phyloP scores from a whole-genome alignment of 2,329 filamentous ascomycete species.

The Orbilia quercus region DNA sequence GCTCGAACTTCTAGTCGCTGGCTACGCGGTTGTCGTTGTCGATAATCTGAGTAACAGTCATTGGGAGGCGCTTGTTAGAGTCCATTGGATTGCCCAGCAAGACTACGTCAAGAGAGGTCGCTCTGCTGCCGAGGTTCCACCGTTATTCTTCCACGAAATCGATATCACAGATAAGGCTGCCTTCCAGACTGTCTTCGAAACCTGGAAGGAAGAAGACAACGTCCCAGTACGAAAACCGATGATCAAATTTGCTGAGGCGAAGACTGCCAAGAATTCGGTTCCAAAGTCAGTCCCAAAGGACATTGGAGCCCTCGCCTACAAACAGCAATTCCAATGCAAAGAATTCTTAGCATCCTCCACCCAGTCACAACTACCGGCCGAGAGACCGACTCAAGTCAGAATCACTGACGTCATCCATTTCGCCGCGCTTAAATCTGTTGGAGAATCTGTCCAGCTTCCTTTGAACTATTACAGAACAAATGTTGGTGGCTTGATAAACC shows the following conservation, averaged over 20 bases:
- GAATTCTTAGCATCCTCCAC: conserved; percentile 65
- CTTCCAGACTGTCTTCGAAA: conserved; percentile 58
- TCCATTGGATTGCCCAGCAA: conserved; percentile 57
- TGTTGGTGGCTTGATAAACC: conserved; percentile 72
- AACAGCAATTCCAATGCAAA: conserved; percentile 61
- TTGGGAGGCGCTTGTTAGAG: conserved; percentile 56
- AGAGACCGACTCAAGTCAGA: conserved; percentile 64
- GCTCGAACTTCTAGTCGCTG: conserved; percentile 68
- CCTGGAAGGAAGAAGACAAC: conserved; percentile 32
- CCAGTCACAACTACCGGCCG: conserved; percentile 61
- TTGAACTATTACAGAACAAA: conserved; percentile 76
- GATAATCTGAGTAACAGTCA: conserved; percentile 66
- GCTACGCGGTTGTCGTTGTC: conserved; percentile 68
- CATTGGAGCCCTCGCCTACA: conserved; percentile 62
- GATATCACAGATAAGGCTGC: conserved; percentile 60
- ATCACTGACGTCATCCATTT: conserved; percentile 76
- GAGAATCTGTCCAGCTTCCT: conserved; percentile 72
- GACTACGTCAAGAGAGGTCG: conserved; percentile 46
- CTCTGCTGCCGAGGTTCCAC: conserved; percentile 56
- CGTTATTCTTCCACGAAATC: conserved; percentile 59
- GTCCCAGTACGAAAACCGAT: conserved; percentile 14
- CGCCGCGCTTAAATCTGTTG: conserved; percentile 74
- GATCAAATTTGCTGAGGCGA: conserved; percentile 38
- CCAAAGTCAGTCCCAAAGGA: conserved; percentile 62
- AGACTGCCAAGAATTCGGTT: conserved; percentile 18